Percentiles rank a stretch among this genome's conserved stretches.
phyloP scores from a whole-genome alignment of 2,329 filamentous ascomycete genomes.

The Aspergillus eucalypticola region DNA sequence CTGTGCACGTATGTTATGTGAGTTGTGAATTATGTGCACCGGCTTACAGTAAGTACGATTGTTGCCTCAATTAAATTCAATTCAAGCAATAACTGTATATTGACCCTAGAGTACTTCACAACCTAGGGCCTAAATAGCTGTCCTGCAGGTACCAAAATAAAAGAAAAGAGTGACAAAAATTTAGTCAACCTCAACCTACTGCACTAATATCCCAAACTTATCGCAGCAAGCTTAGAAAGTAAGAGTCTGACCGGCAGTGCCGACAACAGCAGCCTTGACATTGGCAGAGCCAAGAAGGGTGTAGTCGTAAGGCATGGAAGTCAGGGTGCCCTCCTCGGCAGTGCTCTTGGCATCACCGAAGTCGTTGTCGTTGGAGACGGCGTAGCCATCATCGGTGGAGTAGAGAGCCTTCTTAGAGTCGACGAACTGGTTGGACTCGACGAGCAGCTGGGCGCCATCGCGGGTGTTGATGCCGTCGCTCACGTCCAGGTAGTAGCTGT shows the following conservation, averaged over 20 bases:
- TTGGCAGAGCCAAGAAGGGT: constrained; percentile 51
- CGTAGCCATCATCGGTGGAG: constrained; percentile 49
- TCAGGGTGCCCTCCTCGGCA: constrained; percentile 55
- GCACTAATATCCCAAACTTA: background rate
- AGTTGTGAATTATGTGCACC: no score
- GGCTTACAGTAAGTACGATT: no score
- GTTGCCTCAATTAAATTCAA: no score
- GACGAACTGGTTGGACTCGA: constrained; percentile 58
- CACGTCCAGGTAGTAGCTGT: constrained; percentile 51
- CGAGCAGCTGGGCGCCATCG: constrained; percentile 58
- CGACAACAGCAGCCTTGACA: constrained; percentile 49
- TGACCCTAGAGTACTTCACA: no score
- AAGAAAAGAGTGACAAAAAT: background rate
- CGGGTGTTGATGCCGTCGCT: constrained; percentile 59
- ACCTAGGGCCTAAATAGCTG: no score
- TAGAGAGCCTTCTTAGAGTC: constrained; percentile 49
- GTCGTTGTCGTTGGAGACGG: constrained; percentile 48
- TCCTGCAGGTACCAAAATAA: background rate
- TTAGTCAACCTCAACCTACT: background rate
- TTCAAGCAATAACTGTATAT: no score
- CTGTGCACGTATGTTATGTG: no score
- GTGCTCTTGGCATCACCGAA: constrained; percentile 51
- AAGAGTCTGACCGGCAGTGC: constrained; percentile 38
- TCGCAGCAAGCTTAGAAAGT: constrained; percentile 26
- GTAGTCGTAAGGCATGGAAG: constrained; percentile 57